Evolutionary conservation across 2,329 filamentous ascomycete species (phyloP), one percentile per base, ranked within the genome.

Genomic region (Chaetomiaceae sp.): DNA sequence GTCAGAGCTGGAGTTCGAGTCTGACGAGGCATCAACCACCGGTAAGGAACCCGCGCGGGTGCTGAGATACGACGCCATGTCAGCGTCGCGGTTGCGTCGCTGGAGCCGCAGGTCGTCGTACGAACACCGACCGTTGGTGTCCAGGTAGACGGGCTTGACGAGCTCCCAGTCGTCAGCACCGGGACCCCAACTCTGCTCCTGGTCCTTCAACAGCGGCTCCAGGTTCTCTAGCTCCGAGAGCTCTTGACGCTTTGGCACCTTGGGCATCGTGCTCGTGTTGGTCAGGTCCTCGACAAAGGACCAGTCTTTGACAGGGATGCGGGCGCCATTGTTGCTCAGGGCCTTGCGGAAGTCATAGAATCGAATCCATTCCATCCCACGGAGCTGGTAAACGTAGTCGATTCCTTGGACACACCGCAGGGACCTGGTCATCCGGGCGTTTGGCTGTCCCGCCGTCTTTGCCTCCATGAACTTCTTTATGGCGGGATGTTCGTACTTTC

Each of bases 381-480:
- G 70, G 4, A 78, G 68, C 20, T 66, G 61, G 12, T 66, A 60
- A 3, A 78, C 35, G 21, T 69, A 73, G 35, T 77, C 73, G 1
- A 73, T 54, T 0, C 76, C 76, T 21, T 76, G 74, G 0, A 75
- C 17, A 0, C 60, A 69, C 1, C 72, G 62, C 8, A 79, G 58
- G 0, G 63, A 59, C 2, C 76, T 65, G 1, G 51, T 57, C 5
- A 50, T 55, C 0, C 74, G 64, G 10, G 52, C 66, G 43, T 77
- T 74, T 0, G 73, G 70, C 34, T 78, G 75, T 0, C 43, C 20
- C 0, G 38, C 23, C 0, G 72, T 76, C 12, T 64, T 56, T 0
- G 39, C 2, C 0, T 44, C 60, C 54, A 70, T 52, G 31, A 64
- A 65, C 0, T 50, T 38, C 1, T 62, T 55, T 0, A 58, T 52